Conservation (phyloP, 2,329 filamentous ascomycete genomes). For the Cladosporium austrohemisphaericum region DNA sequence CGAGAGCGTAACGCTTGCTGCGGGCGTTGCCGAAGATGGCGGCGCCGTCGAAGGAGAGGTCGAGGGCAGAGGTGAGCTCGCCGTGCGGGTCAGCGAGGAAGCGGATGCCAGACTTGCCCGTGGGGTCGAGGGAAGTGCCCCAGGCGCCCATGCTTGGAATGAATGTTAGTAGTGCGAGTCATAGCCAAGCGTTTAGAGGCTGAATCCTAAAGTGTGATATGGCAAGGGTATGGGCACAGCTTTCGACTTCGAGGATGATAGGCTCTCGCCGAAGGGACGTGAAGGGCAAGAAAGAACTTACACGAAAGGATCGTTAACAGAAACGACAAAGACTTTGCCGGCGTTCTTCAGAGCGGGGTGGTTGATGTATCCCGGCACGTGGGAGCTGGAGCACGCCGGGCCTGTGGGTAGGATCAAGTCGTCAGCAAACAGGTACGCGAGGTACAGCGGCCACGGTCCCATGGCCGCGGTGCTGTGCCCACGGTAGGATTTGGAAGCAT, state of each 20-base stretch:
- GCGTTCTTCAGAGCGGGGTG: conserved; percentile 73
- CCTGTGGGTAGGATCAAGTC: conserved; percentile 30
- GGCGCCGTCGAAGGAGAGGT: conserved; percentile 74
- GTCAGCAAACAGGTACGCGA: conserved; percentile 7
- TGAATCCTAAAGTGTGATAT: neutral
- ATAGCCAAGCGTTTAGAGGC: too few species aligned
- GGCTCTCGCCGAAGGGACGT: too few species aligned
- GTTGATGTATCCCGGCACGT: conserved; percentile 83
- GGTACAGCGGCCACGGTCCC: neutral
- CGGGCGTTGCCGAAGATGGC: conserved; percentile 77
- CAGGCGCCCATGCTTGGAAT: conserved; percentile 71
- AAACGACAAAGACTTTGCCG: conserved; percentile 82
- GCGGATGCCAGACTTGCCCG: conserved; percentile 71
- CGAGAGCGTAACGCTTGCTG: conserved; percentile 82
- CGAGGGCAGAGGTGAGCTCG: conserved; percentile 76
- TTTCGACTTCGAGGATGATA: conserved; percentile 1
- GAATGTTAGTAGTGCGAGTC: conserved; percentile 35
- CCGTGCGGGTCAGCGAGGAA: conserved; percentile 81
- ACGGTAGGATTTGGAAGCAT: conserved; percentile 15
- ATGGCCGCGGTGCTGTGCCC: neutral
- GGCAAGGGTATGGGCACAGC: neutral
- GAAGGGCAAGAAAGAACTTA: conserved; percentile 5
- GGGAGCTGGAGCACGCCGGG: conserved; percentile 62
- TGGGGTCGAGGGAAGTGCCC: conserved; percentile 72
- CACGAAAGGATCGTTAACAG: conserved; percentile 95